Conservation (phyloP, 1,284 basidiomycete genomes). For the Leccinum huronense region DNA sequence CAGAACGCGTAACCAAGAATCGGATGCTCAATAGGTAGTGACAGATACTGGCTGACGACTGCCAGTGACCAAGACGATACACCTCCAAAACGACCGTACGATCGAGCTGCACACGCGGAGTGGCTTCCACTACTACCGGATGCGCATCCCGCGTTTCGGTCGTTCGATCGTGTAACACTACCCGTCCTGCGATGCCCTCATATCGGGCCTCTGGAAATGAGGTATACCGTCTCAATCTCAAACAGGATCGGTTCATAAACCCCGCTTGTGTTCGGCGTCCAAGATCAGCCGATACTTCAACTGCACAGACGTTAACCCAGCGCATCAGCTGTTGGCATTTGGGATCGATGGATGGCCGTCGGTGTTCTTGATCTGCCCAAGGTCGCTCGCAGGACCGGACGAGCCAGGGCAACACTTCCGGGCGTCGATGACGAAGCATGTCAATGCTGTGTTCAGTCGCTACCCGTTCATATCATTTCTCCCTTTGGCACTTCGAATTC, state of each 20-base stretch:
- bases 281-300: conserved; percentile 69
- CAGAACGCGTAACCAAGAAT: neutral
- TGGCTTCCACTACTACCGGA: conserved; percentile 82
- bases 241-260: conserved; percentile 90
- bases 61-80: conserved; percentile 90
- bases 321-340: conserved; percentile 89
- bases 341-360: conserved; percentile 80
- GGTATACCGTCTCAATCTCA: conserved; percentile 92
- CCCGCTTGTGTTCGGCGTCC: conserved; percentile 59
- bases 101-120: conserved; percentile 94
- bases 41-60: conserved; percentile 95
- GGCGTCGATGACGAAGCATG: conserved; percentile 42
- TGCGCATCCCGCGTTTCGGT: conserved; percentile 93
- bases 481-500: neutral
- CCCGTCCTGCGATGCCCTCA: conserved; percentile 77
- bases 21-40: conserved; percentile 12
- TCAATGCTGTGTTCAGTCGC: conserved; percentile 25
- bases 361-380: conserved; percentile 78
- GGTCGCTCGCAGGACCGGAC: conserved; percentile 48
- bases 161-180: conserved; percentile 90
- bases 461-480: conserved; percentile 28
- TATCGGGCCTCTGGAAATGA: conserved; percentile 79
- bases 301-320: conserved; percentile 89
- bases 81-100: conserved; percentile 95
- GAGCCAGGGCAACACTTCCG: conserved; percentile 37